Conservation (phyloP, 140 eudicot species). For the Erigeron philadelphicus region DNA sequence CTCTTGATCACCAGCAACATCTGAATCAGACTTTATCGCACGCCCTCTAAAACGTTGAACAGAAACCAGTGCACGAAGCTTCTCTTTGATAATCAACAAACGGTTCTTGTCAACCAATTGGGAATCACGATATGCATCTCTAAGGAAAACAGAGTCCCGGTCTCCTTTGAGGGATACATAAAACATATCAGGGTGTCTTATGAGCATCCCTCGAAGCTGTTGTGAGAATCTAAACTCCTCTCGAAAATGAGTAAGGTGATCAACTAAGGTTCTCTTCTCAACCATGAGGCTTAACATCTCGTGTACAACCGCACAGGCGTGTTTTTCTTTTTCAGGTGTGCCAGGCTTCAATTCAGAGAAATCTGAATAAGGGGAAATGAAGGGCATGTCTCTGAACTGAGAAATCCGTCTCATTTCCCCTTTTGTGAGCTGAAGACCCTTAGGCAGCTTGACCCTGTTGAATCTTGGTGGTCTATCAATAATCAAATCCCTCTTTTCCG, state of each 20-base stretch:
- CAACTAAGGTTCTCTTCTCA: constrained; percentile 89
- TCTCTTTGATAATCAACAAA: constrained; percentile 77
- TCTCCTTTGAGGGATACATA: constrained; percentile 91
- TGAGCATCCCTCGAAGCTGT: constrained; percentile 90
- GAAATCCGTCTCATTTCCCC: constrained; percentile 82
- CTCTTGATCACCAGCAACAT: constrained; percentile 29
- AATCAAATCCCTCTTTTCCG: constrained; percentile 61
- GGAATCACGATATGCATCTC: constrained; percentile 89
- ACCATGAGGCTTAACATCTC: constrained; percentile 82
- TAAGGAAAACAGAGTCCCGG: constrained; percentile 89
- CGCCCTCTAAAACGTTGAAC: constrained; percentile 60
- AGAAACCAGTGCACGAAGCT: constrained; percentile 75
- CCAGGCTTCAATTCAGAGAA: constrained; percentile 71
- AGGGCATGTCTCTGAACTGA: constrained; percentile 80
- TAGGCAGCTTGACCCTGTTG: constrained; percentile 73
- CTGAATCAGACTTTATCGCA: constrained; percentile 31
- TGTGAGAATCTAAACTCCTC: constrained; percentile 96
- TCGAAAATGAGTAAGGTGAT: constrained; percentile 88
- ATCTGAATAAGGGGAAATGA: constrained; percentile 83
- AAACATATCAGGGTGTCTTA: constrained; percentile 99
- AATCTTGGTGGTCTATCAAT: constrained; percentile 80
- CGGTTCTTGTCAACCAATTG: constrained; percentile 74
- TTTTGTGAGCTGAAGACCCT: constrained; percentile 74
- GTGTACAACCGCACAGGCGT: constrained; percentile 87
- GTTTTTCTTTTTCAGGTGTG: constrained; percentile 75